Base-by-base conservation (phyloP, 2,329 filamentous ascomycete species). In the Colletotrichum lentis region DNA sequence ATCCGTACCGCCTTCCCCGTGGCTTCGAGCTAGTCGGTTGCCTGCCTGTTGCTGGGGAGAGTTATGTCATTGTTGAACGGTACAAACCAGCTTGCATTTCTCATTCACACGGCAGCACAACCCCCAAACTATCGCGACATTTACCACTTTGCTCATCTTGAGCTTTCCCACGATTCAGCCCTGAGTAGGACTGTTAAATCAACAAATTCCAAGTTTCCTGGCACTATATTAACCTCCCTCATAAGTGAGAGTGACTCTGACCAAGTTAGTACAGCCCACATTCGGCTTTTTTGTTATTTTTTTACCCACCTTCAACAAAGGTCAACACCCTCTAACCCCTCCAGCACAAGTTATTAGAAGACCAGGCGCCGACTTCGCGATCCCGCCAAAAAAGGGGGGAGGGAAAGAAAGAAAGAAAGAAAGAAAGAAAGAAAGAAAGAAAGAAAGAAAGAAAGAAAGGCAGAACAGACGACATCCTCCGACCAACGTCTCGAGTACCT, bases 291-390 rank as follows among this genome's bases (percentile, higher is more conserved):
- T 62, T 55, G n/a, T n/a, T n/a, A n/a, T 49, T n/a, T 62, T 37
- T 22, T 31, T 8, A 2, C 46, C 35, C 46, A 35, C 46, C 46
- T 27, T 47, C 44, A 31, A 50, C 37, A n/a, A 52, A 44, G 22
- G 24, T 20, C 39, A 39, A 52, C 47, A 35, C 8, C 3, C 41
- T 64, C 54, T 67, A n/a, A 68, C 61, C 46, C 64, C 47, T 69
- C 52, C 16, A 47, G 20, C 31, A 22, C 20, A 41, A 54, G 27
- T 52, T 16, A 27, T 50, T 58, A 76, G 73, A 73, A 77, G 77
- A 62, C 76, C 75, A 27, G 77, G 74, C 44, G 73, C 77, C 37
- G 65, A 70, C 54, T 76, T 78, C 67, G 71, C 74, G 58, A 76
- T 78, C 70, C 75, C 74, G 41, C 76, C 76, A 10, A 16, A 72